Base-by-base conservation (phyloP, 2,329 filamentous ascomycete species). In the Fusarium sp. region DNA sequence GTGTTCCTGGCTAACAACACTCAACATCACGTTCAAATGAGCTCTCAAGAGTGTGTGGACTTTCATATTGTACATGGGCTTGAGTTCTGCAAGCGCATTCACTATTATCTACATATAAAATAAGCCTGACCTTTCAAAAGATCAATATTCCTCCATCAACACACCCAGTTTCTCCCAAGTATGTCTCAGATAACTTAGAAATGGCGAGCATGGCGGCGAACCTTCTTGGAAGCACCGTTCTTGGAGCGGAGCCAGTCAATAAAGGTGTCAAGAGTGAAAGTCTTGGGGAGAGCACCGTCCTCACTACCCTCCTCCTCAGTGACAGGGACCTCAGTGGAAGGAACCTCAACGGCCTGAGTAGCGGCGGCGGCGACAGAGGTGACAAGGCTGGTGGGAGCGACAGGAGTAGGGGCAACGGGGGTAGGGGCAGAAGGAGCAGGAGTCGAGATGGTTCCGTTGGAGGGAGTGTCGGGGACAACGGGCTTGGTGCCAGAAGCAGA, bases 251-350 rank as follows among this genome's bases (percentile, higher is more conserved):
- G 60, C 73, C 73, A 75, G 10, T 58, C 50, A 58, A 75, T 75
- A 61, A 75, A 75, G 48, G 72, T 75, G n/a, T 75, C 72, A 1
- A 75, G 73, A 4, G 73, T 75, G 47, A 75, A 75, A 15, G 70
- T 75, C 71, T 75, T 60, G 39, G 73, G 73, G n/a, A 75, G 73
- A 41, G 70, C 33, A 47, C 56, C 59, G 5, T 28, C 50, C 3
- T 54, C 33, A 14, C 61, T 48, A 10, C 9, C n/a, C 3, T 38
- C 48, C 53, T 41, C 61, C 26, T 60, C 61, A 4, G 58, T 10
- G 8, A 38, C 50, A 22, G 33, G 50, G 3, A 20, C 50, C 50
- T 53, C 50, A 10, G 50, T 53, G 5, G 33, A 38, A 53, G 50
- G 50, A 2, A 28, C 50, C 33, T 54, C 50, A 1, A 7, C 50